These are phyloP conservation scores for Rhizodiscina lignyota DNA, from an alignment of 495 filamentous ascomycete genomes.

Conservation along the genomic window DNA sequence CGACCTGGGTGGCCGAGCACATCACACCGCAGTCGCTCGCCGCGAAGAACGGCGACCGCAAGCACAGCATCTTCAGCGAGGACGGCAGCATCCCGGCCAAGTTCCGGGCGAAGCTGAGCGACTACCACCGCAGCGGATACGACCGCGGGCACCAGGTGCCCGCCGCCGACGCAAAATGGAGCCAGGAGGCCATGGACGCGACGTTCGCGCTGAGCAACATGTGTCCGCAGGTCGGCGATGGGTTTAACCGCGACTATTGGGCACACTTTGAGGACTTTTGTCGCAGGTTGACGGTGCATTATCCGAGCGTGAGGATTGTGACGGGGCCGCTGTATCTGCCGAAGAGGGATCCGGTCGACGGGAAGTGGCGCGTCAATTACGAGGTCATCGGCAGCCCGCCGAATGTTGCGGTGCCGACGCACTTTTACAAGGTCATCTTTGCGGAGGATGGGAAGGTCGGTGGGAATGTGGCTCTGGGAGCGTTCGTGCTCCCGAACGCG, in stretches of 20 bases:
- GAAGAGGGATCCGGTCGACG: slow-evolving; percentile 50
- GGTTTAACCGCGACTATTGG: slow-evolving; percentile 98
- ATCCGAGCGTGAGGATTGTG: slow-evolving; percentile 78
- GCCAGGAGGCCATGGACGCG: slow-evolving; percentile 79
- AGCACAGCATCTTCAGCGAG: slow-evolving; percentile 68
- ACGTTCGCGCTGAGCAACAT: slow-evolving; percentile 91
- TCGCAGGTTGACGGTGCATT: slow-evolving; percentile 58
- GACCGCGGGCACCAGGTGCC: slow-evolving; percentile 71
- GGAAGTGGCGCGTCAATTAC: slow-evolving; percentile 88
- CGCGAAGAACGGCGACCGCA: slow-evolving; percentile 60
- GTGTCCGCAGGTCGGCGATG: slow-evolving; percentile 93
- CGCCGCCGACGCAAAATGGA: slow-evolving; percentile 92
- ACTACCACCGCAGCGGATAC: slow-evolving; percentile 83
- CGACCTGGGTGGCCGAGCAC: slow-evolving; percentile 91
- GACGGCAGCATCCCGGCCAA: slow-evolving; percentile 61
- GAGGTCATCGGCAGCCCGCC: slow-evolving; percentile 94
- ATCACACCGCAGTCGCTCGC: slow-evolving; percentile 81
- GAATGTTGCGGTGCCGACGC: slow-evolving; percentile 88
- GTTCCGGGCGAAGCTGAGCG: slow-evolving; percentile 78
- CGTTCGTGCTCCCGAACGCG: slow-evolving; percentile 91
- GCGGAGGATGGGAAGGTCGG: slow-evolving; percentile 62
- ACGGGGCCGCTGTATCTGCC: slow-evolving; percentile 92
- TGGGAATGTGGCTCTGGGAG: slow-evolving; percentile 74
- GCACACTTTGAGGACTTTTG: slow-evolving; percentile 97
- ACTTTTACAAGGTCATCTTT: slow-evolving; percentile 98